Evolutionary conservation across 345 rosid genomes (phyloP), one percentile per base, ranked within the genome.

Genomic region (Boechera retrofracta): DNA sequence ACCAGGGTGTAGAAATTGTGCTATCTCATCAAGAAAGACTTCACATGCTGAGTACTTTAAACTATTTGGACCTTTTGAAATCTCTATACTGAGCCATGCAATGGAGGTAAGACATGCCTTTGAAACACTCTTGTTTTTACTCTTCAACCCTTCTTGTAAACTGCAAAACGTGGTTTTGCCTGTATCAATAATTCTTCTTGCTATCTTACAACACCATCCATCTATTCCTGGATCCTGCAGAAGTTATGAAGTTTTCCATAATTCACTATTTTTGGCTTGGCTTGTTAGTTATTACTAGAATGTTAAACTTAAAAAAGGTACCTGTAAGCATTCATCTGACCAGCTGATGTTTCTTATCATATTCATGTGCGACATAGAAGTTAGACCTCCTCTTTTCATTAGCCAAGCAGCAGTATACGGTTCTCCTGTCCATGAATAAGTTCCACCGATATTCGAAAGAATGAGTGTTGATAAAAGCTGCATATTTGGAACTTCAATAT

Each of bases 341-440:
- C 96, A 91, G 73, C 88, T 85, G 38, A 80, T 77, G 77, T 91
- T 85, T 81, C 83, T 87, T 52, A 94, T 89, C 93, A 94, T 78
- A 75, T 89, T 94, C 80, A 85, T 84, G 69, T 88, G 92, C 68
- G 71, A 29, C 58, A 77, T 35, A 1, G 97, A 91, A 69, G 66
- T 82, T 59, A 90, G 70, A n/a, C 97, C 97, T 11, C 91, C 93
- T 84, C 87, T 94, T 84, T 86, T 94, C 36, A 94, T 86, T 12
- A 94, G 78, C 94, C 94, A 94, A 35, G 97, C 93, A 41, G 87
- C 69, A 5, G 97, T 94, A 77, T 89, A 91, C 52, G 97, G 79
- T 35, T 94, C 95, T 72, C 97, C 98, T 39, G 85, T 82, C 97
- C 97, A 90, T 53, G 93, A 70, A 82, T 87, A 94, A 45, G 96